These are phyloP conservation scores for Apostasia ramifera DNA, from an alignment of 106 monocot genomes.

Conservation along the genomic window DNA sequence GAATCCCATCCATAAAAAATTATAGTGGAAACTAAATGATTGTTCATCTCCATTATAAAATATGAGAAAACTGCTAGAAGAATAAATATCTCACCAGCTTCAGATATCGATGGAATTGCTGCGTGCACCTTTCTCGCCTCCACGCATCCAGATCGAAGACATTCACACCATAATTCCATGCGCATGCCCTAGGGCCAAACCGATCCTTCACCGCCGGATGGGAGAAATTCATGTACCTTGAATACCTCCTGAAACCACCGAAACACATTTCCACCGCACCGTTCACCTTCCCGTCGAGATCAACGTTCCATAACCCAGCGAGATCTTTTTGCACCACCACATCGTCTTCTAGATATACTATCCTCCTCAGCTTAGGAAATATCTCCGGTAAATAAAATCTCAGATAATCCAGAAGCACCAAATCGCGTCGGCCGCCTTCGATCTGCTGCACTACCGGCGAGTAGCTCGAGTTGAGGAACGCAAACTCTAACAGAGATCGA, in stretches of 20 bases:
- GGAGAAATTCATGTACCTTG: slow-evolving; percentile 77
- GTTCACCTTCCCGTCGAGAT: slow-evolving; percentile 82
- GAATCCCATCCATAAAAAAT: too few relatives aligned
- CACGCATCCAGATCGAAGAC: slow-evolving; percentile 90
- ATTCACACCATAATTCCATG: slow-evolving; percentile 88
- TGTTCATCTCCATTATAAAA: too few relatives aligned
- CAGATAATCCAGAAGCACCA: slow-evolving; percentile 53
- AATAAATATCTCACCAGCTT: slow-evolving; percentile 40
- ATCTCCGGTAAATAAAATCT: slow-evolving; percentile 93
- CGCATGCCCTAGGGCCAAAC: slow-evolving; percentile 74
- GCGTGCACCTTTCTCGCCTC: slow-evolving; percentile 74
- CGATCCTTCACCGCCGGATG: slow-evolving; percentile 33
- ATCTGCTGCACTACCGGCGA: slow-evolving; percentile 41
- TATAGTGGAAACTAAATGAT: too few relatives aligned
- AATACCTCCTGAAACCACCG: slow-evolving; percentile 64
- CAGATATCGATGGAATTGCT: slow-evolving; percentile 64
- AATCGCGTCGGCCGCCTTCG: slow-evolving; percentile 30
- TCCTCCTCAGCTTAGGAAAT: slow-evolving; percentile 55
- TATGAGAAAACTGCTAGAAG: not conserved
- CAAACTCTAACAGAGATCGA: slow-evolving; percentile 42
- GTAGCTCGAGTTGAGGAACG: slow-evolving; percentile 49
- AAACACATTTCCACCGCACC: slow-evolving; percentile 92
- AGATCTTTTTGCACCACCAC: slow-evolving; percentile 91
- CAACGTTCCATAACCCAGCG: slow-evolving; percentile 47
- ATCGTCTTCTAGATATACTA: slow-evolving; percentile 83